A percentile compares a stretch with the other conserved stretches of the same genome.
phyloP scores from a whole-genome alignment of 169 alveolate species.

The Sarcocystis neurona region DNA sequence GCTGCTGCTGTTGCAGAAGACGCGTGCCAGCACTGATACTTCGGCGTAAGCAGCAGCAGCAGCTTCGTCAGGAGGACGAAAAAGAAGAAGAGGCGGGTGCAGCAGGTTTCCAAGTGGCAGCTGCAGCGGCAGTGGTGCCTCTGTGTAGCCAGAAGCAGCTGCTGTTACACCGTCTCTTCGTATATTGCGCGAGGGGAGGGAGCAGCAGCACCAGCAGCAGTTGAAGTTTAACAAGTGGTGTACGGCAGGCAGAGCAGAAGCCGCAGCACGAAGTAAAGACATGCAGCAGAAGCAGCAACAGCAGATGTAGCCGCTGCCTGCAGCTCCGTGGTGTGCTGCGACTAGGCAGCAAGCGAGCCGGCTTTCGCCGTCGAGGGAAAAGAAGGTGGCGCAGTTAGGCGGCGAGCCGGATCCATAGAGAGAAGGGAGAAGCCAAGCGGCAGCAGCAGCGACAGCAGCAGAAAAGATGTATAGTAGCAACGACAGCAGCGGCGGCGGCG shows the following conservation, averaged over 20 bases:
- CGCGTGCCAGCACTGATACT: too few species aligned
- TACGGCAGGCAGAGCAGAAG: not conserved
- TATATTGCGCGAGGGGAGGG: not conserved
- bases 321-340: not conserved
- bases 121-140: not conserved
- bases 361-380: not conserved
- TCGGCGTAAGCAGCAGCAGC: too few species aligned
- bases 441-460: constrained; percentile 31
- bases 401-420: not conserved
- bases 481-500: not conserved
- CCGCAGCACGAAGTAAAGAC: not conserved
- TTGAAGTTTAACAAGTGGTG: not conserved
- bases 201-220: not conserved
- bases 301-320: not conserved
- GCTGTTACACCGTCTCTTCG: not conserved
- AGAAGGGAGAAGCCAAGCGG: not conserved
- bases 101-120: not conserved
- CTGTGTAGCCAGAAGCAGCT: not conserved
- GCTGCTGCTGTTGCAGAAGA: too few species aligned
- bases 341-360: not conserved
- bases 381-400: not conserved
- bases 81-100: too few species aligned
- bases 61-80: too few species aligned
- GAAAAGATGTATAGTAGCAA: not conserved
- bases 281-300: not conserved